Percentiles rank a stretch among this genome's conserved stretches.
phyloP scores from a whole-genome alignment of 225 moss, liverwort and hornwort species.

The Pleurozium schreberi region DNA sequence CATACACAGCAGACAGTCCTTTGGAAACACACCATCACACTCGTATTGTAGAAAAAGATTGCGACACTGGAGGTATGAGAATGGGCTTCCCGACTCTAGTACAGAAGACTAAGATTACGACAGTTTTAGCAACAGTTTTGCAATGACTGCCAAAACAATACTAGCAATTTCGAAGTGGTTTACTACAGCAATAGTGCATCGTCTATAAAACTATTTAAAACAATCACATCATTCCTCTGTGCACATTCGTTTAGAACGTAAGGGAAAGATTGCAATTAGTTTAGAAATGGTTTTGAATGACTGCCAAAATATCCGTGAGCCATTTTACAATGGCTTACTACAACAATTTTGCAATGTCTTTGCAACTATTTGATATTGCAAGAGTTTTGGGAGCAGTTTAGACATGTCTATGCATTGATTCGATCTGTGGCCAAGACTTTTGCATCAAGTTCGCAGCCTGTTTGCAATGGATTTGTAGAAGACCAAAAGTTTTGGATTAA shows the following conservation, averaged over 20 bases:
- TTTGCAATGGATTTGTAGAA: background rate
- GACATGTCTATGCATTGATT: background rate
- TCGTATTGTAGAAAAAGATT: background rate
- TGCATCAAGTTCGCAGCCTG: background rate
- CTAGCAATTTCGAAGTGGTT: background rate
- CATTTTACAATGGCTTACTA: background rate
- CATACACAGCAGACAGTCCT: background rate
- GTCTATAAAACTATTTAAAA: background rate
- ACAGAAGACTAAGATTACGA: background rate
- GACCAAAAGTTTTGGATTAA: background rate
- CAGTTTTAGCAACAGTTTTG: background rate
- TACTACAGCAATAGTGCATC: background rate
- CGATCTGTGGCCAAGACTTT: background rate
- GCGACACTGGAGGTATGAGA: background rate
- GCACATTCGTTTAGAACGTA: background rate
- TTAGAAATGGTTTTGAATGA: background rate
- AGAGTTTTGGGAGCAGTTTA: background rate
- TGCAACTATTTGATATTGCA: background rate
- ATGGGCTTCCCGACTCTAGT: background rate
- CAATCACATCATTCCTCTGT: background rate
- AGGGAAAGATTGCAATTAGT: background rate
- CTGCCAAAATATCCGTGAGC: too few relatives aligned
- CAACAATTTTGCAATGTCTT: too few relatives aligned
- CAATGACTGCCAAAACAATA: background rate
- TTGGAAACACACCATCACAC: background rate